Base-by-base conservation (phyloP, 2,329 filamentous ascomycete genomes). In the Podosphaera aphanis region DNA sequence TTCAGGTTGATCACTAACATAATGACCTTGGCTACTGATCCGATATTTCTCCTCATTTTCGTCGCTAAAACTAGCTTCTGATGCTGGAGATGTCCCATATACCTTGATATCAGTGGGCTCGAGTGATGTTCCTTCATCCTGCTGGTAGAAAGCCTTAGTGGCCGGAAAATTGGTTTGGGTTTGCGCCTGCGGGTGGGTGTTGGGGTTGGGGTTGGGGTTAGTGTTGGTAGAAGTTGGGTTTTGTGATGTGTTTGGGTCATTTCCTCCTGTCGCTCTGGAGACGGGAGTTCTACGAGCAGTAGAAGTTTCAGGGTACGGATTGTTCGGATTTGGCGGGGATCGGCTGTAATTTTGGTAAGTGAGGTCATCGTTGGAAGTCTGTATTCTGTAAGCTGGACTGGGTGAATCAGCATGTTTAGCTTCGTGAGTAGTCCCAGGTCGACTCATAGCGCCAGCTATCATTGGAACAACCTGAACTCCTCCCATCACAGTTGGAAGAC, bases 381-480 rank as follows among this genome's bases (percentile, higher is more conserved):
- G 55, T 1, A 48, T 46, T 27, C 51, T 51, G 45, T 48, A 44
- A 18, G 45, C 43, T 33, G 44, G 49, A 27, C 47, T 33, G 13
- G 59, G 59, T 5, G 38, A n/a, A 49, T 69, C 67, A 38, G 63
- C 57, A 2, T 63, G 61, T 40, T 65, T 55, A 39, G 62, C 60
- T 35, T 64, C 56, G 36, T 55, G 53, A 44, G 53, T 46, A 51
- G 64, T 70, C 44, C 62, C 61, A 43, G 69, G 65, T 48, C 71
- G 70, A 55, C 70, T 73, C 2, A 71, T 68, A 11, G 77, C 68
- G 8, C 77, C 77, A 52, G 80, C 78, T 40, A 78, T 78, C 83
- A 92, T 93, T 5, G 90, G 90, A 16, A 95, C 83, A 11, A 98
- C 90, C 57, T 94, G 86, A 11, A 95, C 84, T 37, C 88, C 88